Percentiles rank a stretch among this genome's conserved stretches.
Evolutionary conservation across 805 yeast genomes (phyloP).

Genomic region (Kodamaea hsintzibuensis): DNA sequence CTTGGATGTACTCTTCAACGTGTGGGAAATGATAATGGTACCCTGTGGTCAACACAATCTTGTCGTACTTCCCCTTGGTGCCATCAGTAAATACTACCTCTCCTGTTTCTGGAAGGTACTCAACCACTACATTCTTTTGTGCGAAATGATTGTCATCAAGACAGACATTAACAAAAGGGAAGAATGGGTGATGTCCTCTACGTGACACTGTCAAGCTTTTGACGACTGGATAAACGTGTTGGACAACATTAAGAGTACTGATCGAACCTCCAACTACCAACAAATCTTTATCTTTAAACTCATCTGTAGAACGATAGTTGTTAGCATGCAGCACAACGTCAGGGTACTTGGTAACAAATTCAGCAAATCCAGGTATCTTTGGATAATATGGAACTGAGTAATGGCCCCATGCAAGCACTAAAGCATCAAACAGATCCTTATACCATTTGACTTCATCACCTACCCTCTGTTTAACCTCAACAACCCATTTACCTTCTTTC

Average conservation of each 20-base stretch:
- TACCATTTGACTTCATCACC: slow-evolving; percentile 39
- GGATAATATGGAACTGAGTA: slow-evolving; percentile 65
- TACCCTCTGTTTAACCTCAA: slow-evolving; percentile 23
- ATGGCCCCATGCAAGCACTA: slow-evolving; percentile 65
- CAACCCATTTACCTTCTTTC: slow-evolving; percentile 39
- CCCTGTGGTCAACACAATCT: slow-evolving; percentile 51
- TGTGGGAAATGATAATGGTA: slow-evolving; percentile 50
- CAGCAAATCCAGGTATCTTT: slow-evolving; percentile 50
- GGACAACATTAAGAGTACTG: slow-evolving; percentile 42
- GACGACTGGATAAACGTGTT: slow-evolving; percentile 35
- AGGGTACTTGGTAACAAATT: slow-evolving; percentile 47
- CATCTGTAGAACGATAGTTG: slow-evolving; percentile 48
- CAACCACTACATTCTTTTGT: slow-evolving; percentile 28
- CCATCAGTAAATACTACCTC: slow-evolving; percentile 31
- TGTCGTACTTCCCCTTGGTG: slow-evolving; percentile 31
- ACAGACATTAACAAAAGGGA: slow-evolving; percentile 40
- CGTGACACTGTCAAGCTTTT: slow-evolving; percentile 26
- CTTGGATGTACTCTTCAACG: slow-evolving; percentile 25
- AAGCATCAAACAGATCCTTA: slow-evolving; percentile 54
- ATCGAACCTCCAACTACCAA: slow-evolving; percentile 45
- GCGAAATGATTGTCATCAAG: slow-evolving; percentile 33
- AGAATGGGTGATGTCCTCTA: slow-evolving; percentile 28
- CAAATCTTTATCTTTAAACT: slow-evolving; percentile 42
- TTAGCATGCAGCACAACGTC: slow-evolving; percentile 58
- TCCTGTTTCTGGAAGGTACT: slow-evolving; percentile 21